Conservation (phyloP, 129 eudicot genomes). For the Sambucus nigra region DNA sequence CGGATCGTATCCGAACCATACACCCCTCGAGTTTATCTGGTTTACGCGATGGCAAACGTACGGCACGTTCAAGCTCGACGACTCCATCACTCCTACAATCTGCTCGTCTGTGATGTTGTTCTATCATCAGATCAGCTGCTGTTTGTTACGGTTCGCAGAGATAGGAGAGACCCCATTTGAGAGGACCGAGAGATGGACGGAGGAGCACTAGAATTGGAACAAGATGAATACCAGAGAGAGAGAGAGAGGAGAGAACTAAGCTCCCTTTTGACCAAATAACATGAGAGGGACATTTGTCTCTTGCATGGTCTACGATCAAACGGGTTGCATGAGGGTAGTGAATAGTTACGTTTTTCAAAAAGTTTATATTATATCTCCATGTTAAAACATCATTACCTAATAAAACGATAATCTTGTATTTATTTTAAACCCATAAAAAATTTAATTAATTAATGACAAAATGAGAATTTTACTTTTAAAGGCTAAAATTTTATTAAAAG, state of each 20-base stretch:
- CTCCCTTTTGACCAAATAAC: not conserved
- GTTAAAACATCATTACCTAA: too few relatives aligned
- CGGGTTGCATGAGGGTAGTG: not conserved
- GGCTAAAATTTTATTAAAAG: too few relatives aligned
- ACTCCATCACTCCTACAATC: not conserved
- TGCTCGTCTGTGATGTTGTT: not conserved
- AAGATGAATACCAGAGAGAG: not conserved
- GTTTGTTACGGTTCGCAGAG: too few relatives aligned
- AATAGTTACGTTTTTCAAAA: too few relatives aligned
- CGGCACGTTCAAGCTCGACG: not conserved
- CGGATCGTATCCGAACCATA: constrained; percentile 27
- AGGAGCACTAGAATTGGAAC: constrained; percentile 10
- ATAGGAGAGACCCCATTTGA: constrained; percentile 5
- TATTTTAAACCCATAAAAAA: too few relatives aligned
- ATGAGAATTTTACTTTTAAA: too few relatives aligned
- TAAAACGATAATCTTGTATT: too few relatives aligned
- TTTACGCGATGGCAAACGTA: constrained; percentile 15
- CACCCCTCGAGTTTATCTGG: constrained; percentile 22
- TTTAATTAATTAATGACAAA: too few relatives aligned
- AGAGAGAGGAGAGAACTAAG: not conserved
- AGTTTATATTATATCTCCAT: too few relatives aligned
- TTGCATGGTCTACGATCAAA: not conserved
- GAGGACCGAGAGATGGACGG: constrained; percentile 12
- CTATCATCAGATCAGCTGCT: constrained; percentile 3
- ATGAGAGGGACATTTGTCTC: not conserved